Percentiles rank a stretch among this genome's conserved stretches.
Evolutionary conservation across 805 yeast genomes (phyloP).

Genomic region (Saturnispora besseyi): DNA sequence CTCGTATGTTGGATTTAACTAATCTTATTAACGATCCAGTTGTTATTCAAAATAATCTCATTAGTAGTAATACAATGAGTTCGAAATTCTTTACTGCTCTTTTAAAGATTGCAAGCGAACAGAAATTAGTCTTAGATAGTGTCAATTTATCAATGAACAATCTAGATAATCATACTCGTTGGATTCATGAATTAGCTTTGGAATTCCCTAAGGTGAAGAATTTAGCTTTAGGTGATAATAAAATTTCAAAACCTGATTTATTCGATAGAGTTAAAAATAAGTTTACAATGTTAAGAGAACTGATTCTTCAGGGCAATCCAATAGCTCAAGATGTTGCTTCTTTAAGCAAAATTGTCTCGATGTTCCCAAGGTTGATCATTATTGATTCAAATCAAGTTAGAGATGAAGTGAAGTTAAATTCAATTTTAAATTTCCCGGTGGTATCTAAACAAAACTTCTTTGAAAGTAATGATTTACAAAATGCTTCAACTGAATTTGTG

Average conservation of each 20-base stretch:
- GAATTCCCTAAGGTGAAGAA: constrained; percentile 71
- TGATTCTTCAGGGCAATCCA: constrained; percentile 75
- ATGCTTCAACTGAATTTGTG: constrained; percentile 66
- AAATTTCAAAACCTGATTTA: constrained; percentile 45
- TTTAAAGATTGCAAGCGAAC: constrained; percentile 64
- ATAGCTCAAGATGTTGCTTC: constrained; percentile 35
- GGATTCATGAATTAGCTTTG: constrained; percentile 55
- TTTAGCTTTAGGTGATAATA: constrained; percentile 72
- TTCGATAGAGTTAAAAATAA: constrained; percentile 75
- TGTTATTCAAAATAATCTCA: constrained; percentile 53
- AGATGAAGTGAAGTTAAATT: constrained; percentile 52
- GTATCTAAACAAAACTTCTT: constrained; percentile 61
- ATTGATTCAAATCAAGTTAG: constrained; percentile 74
- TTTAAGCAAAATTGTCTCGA: constrained; percentile 51
- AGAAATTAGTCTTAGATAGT: constrained; percentile 49
- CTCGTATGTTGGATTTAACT: constrained; percentile 61
- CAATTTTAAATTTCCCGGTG: constrained; percentile 48
- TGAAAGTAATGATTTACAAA: constrained; percentile 64
- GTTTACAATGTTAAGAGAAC: constrained; percentile 62
- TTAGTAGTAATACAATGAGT: constrained; percentile 33
- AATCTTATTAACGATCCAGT: constrained; percentile 54
- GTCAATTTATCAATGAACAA: constrained; percentile 62
- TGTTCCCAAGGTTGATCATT: constrained; percentile 73
- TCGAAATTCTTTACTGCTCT: constrained; percentile 86
- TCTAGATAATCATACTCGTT: constrained; percentile 47